phyloP scores from a whole-genome alignment of 2,329 filamentous ascomycete species.

The Chaetomium sp. region DNA sequence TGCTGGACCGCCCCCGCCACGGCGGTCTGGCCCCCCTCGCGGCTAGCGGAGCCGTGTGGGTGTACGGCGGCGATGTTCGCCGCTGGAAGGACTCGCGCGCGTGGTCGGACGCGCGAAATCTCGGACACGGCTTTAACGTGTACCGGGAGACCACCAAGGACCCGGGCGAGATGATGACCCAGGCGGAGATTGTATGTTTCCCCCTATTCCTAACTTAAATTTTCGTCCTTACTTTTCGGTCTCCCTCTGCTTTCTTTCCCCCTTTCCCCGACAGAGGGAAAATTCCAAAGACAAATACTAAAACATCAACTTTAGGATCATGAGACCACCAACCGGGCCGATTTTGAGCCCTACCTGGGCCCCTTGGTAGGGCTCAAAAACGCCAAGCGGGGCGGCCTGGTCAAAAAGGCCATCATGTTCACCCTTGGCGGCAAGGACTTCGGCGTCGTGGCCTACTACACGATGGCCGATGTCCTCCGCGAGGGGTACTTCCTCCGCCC shows the following conservation, averaged over 20 bases:
- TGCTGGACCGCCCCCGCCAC: neutral
- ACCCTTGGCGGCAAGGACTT: slow-evolving; percentile 67
- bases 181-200: neutral
- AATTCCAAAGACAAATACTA: neutral
- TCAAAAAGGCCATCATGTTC: slow-evolving; percentile 91
- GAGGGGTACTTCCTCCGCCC: neutral
- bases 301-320: neutral
- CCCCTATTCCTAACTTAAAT: neutral
- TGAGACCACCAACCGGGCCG: neutral
- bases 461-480: slow-evolving; percentile 62
- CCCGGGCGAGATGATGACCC: neutral
- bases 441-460: slow-evolving; percentile 87
- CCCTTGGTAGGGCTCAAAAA: slow-evolving; percentile 85
- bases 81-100: neutral
- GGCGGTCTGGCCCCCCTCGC: neutral
- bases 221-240: neutral
- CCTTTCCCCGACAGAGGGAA: neutral
- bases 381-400: slow-evolving; percentile 73
- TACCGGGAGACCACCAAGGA: neutral
- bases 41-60: neutral
- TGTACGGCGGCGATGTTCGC: neutral
- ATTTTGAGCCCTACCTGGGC: slow-evolving; percentile 48
- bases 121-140: neutral
- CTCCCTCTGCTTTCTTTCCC: neutral
- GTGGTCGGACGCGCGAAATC: neutral